A percentile compares a stretch with the other conserved stretches of the same genome.
These are phyloP conservation scores for Lentithecium fluviatile DNA, from an alignment of 495 filamentous ascomycete genomes.

Conservation along the genomic window DNA sequence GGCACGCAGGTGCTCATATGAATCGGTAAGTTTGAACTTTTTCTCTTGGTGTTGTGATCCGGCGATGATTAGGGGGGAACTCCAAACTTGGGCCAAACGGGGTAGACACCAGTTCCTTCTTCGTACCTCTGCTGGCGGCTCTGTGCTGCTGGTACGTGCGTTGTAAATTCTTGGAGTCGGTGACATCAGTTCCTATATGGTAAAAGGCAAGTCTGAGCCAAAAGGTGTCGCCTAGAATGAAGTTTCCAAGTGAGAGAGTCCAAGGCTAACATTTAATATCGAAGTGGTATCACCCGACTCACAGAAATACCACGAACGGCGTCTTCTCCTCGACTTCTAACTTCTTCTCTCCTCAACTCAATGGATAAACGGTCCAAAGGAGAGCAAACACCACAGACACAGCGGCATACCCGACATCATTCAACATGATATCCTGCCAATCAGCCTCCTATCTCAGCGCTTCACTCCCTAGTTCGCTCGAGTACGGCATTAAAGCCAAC, in stretches of 20 bases:
- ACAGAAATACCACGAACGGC: too few relatives aligned
- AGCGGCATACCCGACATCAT: too few relatives aligned
- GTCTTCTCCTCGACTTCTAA: too few relatives aligned
- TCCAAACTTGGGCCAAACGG: conserved; percentile 17
- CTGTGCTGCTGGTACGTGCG: conserved; percentile 2
- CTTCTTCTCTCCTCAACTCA: too few relatives aligned
- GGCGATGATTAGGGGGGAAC: conserved; percentile 18
- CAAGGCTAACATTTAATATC: neutral
- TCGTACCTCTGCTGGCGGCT: conserved; percentile 6
- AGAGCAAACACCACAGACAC: too few relatives aligned
- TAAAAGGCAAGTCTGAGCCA: conserved; percentile 37
- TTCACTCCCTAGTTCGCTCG: too few relatives aligned
- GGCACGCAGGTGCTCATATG: conserved; percentile 39
- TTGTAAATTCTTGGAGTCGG: conserved; percentile 6
- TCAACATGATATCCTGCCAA: too few relatives aligned
- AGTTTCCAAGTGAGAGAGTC: neutral
- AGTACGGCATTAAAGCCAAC: too few relatives aligned
- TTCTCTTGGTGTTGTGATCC: neutral
- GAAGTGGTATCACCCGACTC: too few relatives aligned
- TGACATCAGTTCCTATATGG: conserved; percentile 19
- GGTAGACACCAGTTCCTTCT: conserved; percentile 19
- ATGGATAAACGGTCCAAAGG: too few relatives aligned
- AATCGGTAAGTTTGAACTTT: conserved; percentile 7
- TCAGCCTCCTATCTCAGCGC: too few relatives aligned
- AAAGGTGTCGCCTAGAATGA: neutral